Conservation (phyloP, 352 stramenopile genomes). For the Aphanomyces stellatus region DNA sequence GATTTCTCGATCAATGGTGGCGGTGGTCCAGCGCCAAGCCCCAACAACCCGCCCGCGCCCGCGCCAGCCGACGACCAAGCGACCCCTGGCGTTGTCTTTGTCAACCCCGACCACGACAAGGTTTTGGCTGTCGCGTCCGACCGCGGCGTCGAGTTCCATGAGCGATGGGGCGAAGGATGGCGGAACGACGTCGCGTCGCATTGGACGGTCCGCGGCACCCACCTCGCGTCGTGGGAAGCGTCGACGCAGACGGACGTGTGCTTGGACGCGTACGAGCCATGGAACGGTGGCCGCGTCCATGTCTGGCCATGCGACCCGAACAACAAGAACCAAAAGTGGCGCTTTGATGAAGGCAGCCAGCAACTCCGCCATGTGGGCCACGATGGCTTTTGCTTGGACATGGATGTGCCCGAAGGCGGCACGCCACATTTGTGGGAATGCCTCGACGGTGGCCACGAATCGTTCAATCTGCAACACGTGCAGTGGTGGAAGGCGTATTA, state of each 20-base stretch:
- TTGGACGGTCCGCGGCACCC: background rate
- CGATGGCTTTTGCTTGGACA: conserved; percentile 18
- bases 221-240: background rate
- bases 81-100: background rate
- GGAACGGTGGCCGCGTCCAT: conserved; percentile 46
- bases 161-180: background rate
- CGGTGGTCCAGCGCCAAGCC: too few species aligned
- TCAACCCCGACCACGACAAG: background rate
- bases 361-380: conserved; percentile 44
- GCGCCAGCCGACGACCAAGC: background rate
- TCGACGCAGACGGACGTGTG: background rate
- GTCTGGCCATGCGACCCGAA: conserved; percentile 39
- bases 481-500: background rate
- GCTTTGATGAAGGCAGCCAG: conserved; percentile 32
- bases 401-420: background rate
- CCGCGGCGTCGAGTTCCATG: background rate
- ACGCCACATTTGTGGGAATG: conserved; percentile 15
- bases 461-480: background rate
- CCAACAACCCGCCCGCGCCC: too few species aligned
- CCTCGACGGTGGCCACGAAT: background rate
- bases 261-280: conserved; percentile 27
- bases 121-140: background rate
- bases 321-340: conserved; percentile 55
- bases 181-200: background rate
- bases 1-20: background rate